Conservation (phyloP, 345 rosid species). For the Durio zibethinus region DNA sequence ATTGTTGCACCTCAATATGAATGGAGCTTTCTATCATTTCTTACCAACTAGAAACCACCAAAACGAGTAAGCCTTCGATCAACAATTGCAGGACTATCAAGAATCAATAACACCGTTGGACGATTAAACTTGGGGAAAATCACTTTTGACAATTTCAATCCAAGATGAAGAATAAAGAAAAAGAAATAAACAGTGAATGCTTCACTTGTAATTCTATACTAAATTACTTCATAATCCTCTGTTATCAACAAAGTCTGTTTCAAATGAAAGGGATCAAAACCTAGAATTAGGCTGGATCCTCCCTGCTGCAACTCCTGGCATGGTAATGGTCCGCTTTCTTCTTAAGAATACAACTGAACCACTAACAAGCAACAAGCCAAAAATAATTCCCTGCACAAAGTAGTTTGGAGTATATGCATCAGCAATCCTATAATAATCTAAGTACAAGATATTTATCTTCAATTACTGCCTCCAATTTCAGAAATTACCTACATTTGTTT, state of each 20-base stretch:
- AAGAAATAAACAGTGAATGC: neutral
- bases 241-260: neutral
- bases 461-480: neutral
- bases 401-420: constrained; percentile 1
- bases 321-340: constrained; percentile 45
- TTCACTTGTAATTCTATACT: neutral
- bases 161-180: neutral
- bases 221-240: neutral
- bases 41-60: neutral
- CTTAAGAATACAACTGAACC: constrained; percentile 59
- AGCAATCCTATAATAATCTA: neutral
- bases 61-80: neutral
- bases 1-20: neutral
- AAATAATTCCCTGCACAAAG: constrained; percentile 48
- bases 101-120: neutral
- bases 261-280: constrained; percentile 35
- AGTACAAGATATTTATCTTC: neutral
- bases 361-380: constrained; percentile 56
- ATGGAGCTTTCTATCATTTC: neutral
- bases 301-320: constrained; percentile 54
- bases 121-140: neutral
- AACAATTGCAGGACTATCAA: neutral
- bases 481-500: neutral
- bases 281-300: constrained; percentile 64
- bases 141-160: neutral